These are phyloP conservation scores for Miscanthus lutarioriparius DNA, from an alignment of 176 grass and related monocot species.

Conservation along the genomic window DNA sequence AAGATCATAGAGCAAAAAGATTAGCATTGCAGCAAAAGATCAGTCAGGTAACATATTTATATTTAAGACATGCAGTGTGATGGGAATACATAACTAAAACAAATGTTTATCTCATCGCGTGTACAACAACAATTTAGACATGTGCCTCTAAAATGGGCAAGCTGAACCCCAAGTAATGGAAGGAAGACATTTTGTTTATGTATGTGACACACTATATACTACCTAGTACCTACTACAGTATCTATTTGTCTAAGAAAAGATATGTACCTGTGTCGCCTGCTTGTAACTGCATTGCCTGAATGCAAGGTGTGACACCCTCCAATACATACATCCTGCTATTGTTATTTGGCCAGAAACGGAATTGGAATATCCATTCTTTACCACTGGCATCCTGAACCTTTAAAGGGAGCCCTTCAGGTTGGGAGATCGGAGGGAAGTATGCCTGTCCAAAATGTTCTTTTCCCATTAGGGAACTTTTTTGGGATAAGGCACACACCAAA, in stretches of 20 bases:
- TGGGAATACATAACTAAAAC: not conserved
- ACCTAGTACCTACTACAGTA: not conserved
- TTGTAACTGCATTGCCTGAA: conserved; percentile 97
- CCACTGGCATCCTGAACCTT: conserved; percentile 93
- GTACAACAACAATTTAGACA: not conserved
- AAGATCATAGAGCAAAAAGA: not conserved
- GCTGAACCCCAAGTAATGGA: not conserved
- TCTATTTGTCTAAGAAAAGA: conserved; percentile 8
- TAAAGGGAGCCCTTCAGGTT: conserved; percentile 94
- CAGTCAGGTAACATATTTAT: not conserved
- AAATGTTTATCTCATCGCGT: not conserved
- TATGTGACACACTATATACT: not conserved
- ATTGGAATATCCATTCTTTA: conserved; percentile 99
- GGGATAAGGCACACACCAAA: not conserved
- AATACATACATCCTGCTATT: conserved; percentile 99
- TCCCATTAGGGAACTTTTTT: not conserved
- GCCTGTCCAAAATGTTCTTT: conserved; percentile 53
- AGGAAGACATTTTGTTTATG: not conserved
- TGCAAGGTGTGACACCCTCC: conserved; percentile 97
- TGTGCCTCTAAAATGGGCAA: not conserved
- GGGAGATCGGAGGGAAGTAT: conserved; percentile 92
- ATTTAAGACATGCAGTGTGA: conserved; percentile 13
- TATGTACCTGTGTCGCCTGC: conserved; percentile 90
- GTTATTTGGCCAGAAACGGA: conserved; percentile 99
- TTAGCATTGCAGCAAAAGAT: conserved; percentile 3